phyloP scores from a whole-genome alignment of 2,329 filamentous ascomycete genomes.

The Colletotrichum lentis region DNA sequence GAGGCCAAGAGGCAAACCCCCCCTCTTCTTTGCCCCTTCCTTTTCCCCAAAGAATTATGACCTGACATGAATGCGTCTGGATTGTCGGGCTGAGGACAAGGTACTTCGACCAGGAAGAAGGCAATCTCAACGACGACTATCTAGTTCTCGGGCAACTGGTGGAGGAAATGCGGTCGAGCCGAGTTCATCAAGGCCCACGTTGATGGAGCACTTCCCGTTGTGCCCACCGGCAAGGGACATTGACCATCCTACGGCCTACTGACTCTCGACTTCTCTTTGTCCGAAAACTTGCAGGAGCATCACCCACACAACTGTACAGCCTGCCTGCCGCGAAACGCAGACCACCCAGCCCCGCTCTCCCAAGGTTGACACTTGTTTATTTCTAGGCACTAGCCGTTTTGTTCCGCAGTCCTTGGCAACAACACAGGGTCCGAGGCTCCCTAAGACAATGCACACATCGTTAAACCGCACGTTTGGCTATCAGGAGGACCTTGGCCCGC shows the following conservation, averaged over 20 bases:
- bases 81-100: slow-evolving; percentile 4
- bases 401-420: slow-evolving; percentile 31
- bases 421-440: not conserved
- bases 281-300: slow-evolving; percentile 15
- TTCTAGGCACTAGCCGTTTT: slow-evolving; percentile 27
- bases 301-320: slow-evolving; percentile 2
- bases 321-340: not conserved
- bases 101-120: slow-evolving; percentile 1
- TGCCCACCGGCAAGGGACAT: slow-evolving; percentile 10
- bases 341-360: slow-evolving; percentile 16
- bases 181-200: not conserved
- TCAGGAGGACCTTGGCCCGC: not conserved
- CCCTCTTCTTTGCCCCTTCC: not conserved
- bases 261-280: slow-evolving; percentile 17
- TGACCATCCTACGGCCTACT: not conserved
- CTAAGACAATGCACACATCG: slow-evolving; percentile 4
- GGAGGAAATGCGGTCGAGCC: not conserved
- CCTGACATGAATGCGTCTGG: slow-evolving; percentile 18
- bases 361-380: slow-evolving; percentile 24
- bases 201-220: slow-evolving; percentile 10
- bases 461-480: not conserved
- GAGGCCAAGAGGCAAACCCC: slow-evolving; percentile 1
- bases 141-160: slow-evolving; percentile 25
- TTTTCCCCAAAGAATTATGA: not conserved
- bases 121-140: slow-evolving; percentile 18